Base-by-base conservation (phyloP, 495 filamentous ascomycete species). In the Aspergillus carlsbadensis region DNA sequence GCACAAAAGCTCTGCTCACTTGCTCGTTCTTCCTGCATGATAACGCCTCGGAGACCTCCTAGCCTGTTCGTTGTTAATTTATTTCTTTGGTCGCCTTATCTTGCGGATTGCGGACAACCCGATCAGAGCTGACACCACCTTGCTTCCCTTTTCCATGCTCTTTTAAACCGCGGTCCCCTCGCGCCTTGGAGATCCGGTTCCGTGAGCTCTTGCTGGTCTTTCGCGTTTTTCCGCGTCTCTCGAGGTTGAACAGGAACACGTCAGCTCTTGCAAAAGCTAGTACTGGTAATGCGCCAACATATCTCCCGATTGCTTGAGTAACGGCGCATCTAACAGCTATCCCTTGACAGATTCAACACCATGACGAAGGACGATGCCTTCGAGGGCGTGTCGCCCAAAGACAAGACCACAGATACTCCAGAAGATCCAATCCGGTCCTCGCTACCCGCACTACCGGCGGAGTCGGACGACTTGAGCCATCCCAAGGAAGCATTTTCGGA, bases 401-500 rank as follows among this genome's bases (percentile, higher is more conserved):
- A 44, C 20, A 44, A 40, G 7, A 34, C 10, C 26, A 44, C 52
- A 3, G 21, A 7, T 26, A 10, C 45, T 13, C 24, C 31, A 6
- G 29, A 43, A 10, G 54, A 49, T 56, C 24, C 36, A 22, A 52
- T 52, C 35, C 29, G 44, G 35, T 20, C 22, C 22, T 15, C 36
- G 10, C 31, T 24, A n/a, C n/a, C 36, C 7, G 6, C 34, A 14
- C 21, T 34, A 33, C 24, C 36, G 10, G 10, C 26, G 13, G 36
- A 5, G n/a, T 21, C 44, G 22, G 37, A 74, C 10, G 72, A 84
- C 37, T 64, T 80, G 22, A 68, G 71, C 43, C 81, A 84, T 54
- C 70, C 78, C 18, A 74, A 72, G 34, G 74, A 71, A 34, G 68
- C 65, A 0, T 67, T 67, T 10, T 60, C 65, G 6, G 78, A 82